Conservation (phyloP, 768 basidiomycete genomes). For the Tulasnella sp. region DNA sequence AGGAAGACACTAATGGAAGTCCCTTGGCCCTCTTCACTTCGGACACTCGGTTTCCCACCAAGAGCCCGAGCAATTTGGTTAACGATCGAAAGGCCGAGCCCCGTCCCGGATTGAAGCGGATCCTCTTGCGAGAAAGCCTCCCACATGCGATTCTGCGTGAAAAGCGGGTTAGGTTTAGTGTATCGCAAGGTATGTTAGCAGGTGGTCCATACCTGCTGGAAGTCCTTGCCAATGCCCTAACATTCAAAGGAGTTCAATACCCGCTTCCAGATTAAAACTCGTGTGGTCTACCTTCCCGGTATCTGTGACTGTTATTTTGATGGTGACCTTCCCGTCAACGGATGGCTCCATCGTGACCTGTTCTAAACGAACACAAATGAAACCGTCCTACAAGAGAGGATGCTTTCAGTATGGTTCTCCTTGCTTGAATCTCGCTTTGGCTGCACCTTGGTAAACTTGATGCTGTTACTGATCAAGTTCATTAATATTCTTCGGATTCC, state of each 20-base stretch:
- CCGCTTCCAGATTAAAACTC: constrained; percentile 19
- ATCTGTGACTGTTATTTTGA: constrained; percentile 82
- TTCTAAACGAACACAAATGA: constrained; percentile 77
- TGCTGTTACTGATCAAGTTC: constrained; percentile 91
- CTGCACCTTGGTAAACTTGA: constrained; percentile 82
- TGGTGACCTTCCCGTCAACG: constrained; percentile 55
- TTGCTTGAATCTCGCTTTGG: background rate
- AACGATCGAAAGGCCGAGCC: constrained; percentile 91
- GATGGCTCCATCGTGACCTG: constrained; percentile 51
- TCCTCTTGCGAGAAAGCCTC: constrained; percentile 98
- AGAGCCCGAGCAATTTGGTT: constrained; percentile 85
- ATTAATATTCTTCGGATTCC: constrained; percentile 88
- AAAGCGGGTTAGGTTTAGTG: background rate
- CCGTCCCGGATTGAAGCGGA: constrained; percentile 87
- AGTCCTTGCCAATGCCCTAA: constrained; percentile 86
- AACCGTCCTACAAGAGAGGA: constrained; percentile 59
- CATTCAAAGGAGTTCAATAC: background rate
- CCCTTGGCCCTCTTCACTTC: constrained; percentile 84
- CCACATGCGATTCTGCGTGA: constrained; percentile 77
- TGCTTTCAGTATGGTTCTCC: background rate
- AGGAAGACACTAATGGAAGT: constrained; percentile 89
- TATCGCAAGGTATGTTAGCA: background rate
- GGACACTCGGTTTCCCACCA: constrained; percentile 89
- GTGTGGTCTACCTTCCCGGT: constrained; percentile 67
- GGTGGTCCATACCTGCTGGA: constrained; percentile 60